phyloP scores from a whole-genome alignment of 2,329 filamentous ascomycete species.

The Pseudogymnoascus sp. region DNA sequence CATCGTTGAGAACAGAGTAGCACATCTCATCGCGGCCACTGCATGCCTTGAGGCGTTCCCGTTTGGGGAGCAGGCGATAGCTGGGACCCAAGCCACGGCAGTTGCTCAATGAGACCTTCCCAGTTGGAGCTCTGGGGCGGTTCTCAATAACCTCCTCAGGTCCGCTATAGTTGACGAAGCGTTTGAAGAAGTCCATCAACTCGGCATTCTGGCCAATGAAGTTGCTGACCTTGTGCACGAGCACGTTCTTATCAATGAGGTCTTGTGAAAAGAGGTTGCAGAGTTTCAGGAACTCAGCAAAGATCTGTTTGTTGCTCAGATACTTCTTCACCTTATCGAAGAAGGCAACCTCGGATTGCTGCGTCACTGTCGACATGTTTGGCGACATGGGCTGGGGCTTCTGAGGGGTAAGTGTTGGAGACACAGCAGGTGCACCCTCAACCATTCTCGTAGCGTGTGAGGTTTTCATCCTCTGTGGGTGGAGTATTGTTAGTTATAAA shows the following conservation, averaged over 20 bases:
- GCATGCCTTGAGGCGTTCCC: constrained; percentile 85
- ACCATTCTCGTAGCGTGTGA: constrained; percentile 52
- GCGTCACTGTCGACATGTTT: constrained; percentile 62
- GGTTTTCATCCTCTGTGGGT: constrained; percentile 61
- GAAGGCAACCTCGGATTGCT: constrained; percentile 79
- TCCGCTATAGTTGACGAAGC: constrained; percentile 70
- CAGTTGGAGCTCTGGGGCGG: constrained; percentile 62
- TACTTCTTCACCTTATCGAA: constrained; percentile 97
- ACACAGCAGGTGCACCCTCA: constrained; percentile 38
- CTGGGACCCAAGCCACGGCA: constrained; percentile 93
- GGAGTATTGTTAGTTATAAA: constrained; percentile 4
- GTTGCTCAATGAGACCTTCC: constrained; percentile 86
- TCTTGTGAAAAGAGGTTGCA: constrained; percentile 93
- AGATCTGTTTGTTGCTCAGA: constrained; percentile 82
- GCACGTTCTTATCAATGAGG: constrained; percentile 74
- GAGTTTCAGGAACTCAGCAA: constrained; percentile 94
- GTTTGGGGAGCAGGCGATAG: constrained; percentile 83
- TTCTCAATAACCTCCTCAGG: constrained; percentile 74
- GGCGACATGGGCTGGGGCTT: constrained; percentile 74
- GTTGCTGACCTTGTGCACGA: constrained; percentile 71
- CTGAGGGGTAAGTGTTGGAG: constrained; percentile 73
- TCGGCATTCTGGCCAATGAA: constrained; percentile 88
- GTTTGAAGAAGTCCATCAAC: constrained; percentile 80
- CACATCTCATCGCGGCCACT: constrained; percentile 93
- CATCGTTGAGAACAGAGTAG: constrained; percentile 85